Evolutionary conservation across 805 yeast species (phyloP), one percentile per base, ranked within the genome.

Genomic region (Lachancea meyersii): DNA sequence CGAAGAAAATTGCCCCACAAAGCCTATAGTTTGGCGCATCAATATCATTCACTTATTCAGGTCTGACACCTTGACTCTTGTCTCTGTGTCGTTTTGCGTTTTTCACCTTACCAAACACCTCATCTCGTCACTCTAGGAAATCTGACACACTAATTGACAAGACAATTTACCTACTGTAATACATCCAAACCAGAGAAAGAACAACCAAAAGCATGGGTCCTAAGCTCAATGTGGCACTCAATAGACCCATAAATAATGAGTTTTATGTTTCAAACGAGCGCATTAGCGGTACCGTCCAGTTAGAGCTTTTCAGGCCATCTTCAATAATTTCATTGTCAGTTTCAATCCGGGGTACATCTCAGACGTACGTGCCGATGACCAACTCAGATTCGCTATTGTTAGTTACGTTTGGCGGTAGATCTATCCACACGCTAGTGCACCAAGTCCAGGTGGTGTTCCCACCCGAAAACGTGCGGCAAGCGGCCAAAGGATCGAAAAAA

Each of bases 301-400:
- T 60, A 3, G 48, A 49, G 14, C 48, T 52, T 16, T 49, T 44
- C 10, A 63, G 52, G 32, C 51, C 61, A 1, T 36, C 54, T n/a
- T 45, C 61, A 20, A 51, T 67, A 9, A 49, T 52, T 35, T 41
- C 51, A 31, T 58, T 65, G 50, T 84, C 68, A 55, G 75, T 74
- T 60, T 89, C 94, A 60, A 71, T 79, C 21, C 55, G 53, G 38
- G 64, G 61, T 4, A 54, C 53, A 28, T 44, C 56, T 13, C 60
- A 59, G 40, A 58, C 65, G 1, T 36, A 52, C 16, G 56, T 61
- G 1, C 55, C 52, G 31, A 41, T 53, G 23, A n/a, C 26, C 10
- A 21, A 32, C 16, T 5, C 38, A 13, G 35, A 40, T 19, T 36
- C 26, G n/a, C 16, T 27, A 9, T 27, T 26, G 31, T 13, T 10